Base-by-base conservation (phyloP, 371 early-diverging fungal genomes). In the Smittium mucronatum region DNA sequence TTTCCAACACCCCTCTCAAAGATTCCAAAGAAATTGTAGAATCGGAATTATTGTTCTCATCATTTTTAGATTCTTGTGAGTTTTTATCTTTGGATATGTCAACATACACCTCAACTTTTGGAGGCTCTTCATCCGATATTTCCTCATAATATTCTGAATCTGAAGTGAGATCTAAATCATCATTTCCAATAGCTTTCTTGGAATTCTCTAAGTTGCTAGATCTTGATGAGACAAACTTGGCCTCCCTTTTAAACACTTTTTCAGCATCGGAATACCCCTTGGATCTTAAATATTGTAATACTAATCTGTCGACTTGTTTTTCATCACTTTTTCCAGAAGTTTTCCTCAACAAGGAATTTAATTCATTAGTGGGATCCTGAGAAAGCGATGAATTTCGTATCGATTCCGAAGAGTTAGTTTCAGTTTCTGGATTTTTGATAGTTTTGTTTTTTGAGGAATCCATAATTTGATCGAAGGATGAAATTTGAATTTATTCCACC, bases 231-330 rank as follows among this genome's bases (percentile, higher is more conserved):
- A 75, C 21, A 84, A 73, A 28, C 73, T 77, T 47, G 25, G 76
- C 67, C 59, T 86, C 84, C 2, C 71, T 72, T 29, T 79, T 73
- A 57, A 78, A 75, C 28, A 79, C 75, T 70, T 78, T 71, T 34
- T 78, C 79, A 0, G 87, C 77, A 29, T 80, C 74, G 33, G 70
- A 76, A 75, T 85, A 87, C 28, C 87, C 87, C 69, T 85, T 85
- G 36, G 79, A 69, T 63, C 81, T 78, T 29, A 85, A 74, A 70
- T 83, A 85, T 64, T 82, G 82, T 47, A 84, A 75, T 17, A 85
- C 83, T 21, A 85, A 75, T 71, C 78, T 75, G 34, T 85, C 83
- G 0, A 81, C 76, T 30, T 83, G 80, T 36, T 78, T 78, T 36
- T 77, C 47, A 21, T 47, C 21, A 47, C 47, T 47, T 47, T 47